Conservation (phyloP, 2,329 filamentous ascomycete species). For the Cytospora piceicola region DNA sequence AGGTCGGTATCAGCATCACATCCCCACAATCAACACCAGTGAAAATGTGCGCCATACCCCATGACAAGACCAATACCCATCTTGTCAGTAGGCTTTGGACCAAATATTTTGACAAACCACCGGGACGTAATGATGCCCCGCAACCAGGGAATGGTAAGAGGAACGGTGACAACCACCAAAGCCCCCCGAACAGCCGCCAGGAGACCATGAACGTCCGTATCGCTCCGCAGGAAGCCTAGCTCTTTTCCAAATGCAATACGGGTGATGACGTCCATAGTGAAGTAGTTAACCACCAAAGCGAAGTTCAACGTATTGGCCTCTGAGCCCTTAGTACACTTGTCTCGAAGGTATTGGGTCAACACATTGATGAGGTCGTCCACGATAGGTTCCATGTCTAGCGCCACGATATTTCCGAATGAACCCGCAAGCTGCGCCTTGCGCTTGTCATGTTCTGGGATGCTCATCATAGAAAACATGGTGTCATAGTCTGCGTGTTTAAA, state of each 20-base stretch:
- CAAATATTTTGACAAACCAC: constrained; percentile 42
- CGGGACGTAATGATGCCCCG: constrained; percentile 32
- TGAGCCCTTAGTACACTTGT: not conserved
- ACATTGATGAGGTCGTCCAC: constrained; percentile 16
- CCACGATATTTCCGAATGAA: constrained; percentile 38
- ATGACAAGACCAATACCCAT: constrained; percentile 36
- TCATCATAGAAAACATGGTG: constrained; percentile 21
- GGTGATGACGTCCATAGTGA: constrained; percentile 56
- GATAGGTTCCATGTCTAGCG: constrained; percentile 34
- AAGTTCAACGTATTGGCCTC: constrained; percentile 43
- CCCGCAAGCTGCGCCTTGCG: constrained; percentile 35
- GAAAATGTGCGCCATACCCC: constrained; percentile 21
- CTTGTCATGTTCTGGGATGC: constrained; percentile 37
- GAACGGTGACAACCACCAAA: constrained; percentile 45
- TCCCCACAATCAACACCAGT: not conserved
- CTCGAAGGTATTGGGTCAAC: constrained; percentile 7
- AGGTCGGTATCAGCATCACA: not conserved
- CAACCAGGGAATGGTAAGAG: constrained; percentile 45
- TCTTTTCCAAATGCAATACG: constrained; percentile 50
- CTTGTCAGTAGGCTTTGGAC: constrained; percentile 37
- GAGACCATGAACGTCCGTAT: constrained; percentile 51
- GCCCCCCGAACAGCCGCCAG: constrained; percentile 44
- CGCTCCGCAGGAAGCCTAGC: constrained; percentile 48
- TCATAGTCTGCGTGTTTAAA: constrained; percentile 14
- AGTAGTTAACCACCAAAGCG: constrained; percentile 48